Conservation (phyloP, 2,329 filamentous ascomycete species). For the Diaporthe sp. region DNA sequence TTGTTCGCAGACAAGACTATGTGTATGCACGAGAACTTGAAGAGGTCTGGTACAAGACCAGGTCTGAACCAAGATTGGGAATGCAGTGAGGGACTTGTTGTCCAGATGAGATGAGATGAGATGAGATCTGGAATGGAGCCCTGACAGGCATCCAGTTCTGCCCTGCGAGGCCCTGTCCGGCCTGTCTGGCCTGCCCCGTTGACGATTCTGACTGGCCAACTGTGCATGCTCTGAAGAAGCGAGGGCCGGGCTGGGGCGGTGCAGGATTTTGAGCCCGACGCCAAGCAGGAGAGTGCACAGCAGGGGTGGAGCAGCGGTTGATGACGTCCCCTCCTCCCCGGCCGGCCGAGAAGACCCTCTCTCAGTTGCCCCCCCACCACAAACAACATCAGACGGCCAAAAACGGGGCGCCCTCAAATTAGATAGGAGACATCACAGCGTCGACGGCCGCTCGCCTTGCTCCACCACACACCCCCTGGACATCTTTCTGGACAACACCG, state of each 20-base stretch:
- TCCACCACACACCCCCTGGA: constrained; percentile 39
- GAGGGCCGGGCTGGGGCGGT: constrained; percentile 10
- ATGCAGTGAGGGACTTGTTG: neutral
- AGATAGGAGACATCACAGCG: constrained; percentile 37
- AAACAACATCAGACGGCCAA: constrained; percentile 32
- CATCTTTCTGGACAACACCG: constrained; percentile 40
- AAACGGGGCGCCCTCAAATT: constrained; percentile 34
- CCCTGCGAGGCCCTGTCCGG: neutral
- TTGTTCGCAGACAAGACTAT: neutral
- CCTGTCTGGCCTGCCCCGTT: neutral
- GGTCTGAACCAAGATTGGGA: constrained; percentile 1
- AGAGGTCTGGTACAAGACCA: constrained; percentile 1
- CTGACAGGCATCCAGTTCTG: constrained; percentile 1
- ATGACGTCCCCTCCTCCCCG: constrained; percentile 21
- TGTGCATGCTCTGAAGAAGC: neutral
- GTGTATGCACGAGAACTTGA: neutral
- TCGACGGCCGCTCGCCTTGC: constrained; percentile 16
- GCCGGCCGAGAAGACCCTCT: constrained; percentile 4
- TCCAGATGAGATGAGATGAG: constrained; percentile 10
- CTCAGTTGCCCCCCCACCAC: constrained; percentile 22
- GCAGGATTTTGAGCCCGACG: constrained; percentile 18
- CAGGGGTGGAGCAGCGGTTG: constrained; percentile 19
- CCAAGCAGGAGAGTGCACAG: neutral
- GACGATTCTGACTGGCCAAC: neutral
- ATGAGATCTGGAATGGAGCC: constrained; percentile 27